These are phyloP conservation scores for Dryadomyces sulphureus DNA, from an alignment of 2,329 filamentous ascomycete species.

Conservation along the genomic window DNA sequence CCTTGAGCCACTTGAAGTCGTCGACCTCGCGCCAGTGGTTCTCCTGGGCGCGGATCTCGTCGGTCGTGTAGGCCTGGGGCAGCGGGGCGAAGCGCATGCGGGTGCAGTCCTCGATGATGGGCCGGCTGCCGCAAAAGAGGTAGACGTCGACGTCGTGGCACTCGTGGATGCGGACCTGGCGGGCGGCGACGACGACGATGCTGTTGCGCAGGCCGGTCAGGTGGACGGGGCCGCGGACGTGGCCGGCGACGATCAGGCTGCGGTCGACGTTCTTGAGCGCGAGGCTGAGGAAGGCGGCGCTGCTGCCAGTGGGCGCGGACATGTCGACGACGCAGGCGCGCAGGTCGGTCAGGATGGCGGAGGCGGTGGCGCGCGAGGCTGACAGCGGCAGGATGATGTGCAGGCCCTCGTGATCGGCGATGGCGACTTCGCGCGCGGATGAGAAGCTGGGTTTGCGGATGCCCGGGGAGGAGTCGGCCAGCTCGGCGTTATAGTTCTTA, in stretches of 20 bases:
- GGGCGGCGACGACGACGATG: slow-evolving; percentile 62
- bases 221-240: slow-evolving; percentile 67
- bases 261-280: slow-evolving; percentile 52
- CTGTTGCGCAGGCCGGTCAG: slow-evolving; percentile 61
- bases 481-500: slow-evolving; percentile 44
- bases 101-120: slow-evolving; percentile 84
- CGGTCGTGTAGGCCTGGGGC: slow-evolving; percentile 40
- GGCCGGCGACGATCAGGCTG: slow-evolving; percentile 64
- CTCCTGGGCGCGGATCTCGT: slow-evolving; percentile 18
- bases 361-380: slow-evolving; percentile 55
- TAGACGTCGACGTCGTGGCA: slow-evolving; percentile 73
- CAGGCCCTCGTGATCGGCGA: slow-evolving; percentile 50
- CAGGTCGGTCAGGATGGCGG: slow-evolving; percentile 58
- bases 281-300: slow-evolving; percentile 53
- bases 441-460: slow-evolving; percentile 51
- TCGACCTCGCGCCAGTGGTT: slow-evolving; percentile 86
- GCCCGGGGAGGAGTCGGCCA: slow-evolving; percentile 24
- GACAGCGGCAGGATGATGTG: slow-evolving; percentile 66
- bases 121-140: slow-evolving; percentile 64
- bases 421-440: slow-evolving; percentile 42
- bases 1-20: slow-evolving; percentile 95
- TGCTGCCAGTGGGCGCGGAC: slow-evolving; percentile 42
- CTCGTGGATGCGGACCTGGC: slow-evolving; percentile 90
- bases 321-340: slow-evolving; percentile 65
- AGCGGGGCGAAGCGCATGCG: slow-evolving; percentile 66